Conservation (phyloP, 257 asterid genomes). For the Scutellaria galericulata region DNA sequence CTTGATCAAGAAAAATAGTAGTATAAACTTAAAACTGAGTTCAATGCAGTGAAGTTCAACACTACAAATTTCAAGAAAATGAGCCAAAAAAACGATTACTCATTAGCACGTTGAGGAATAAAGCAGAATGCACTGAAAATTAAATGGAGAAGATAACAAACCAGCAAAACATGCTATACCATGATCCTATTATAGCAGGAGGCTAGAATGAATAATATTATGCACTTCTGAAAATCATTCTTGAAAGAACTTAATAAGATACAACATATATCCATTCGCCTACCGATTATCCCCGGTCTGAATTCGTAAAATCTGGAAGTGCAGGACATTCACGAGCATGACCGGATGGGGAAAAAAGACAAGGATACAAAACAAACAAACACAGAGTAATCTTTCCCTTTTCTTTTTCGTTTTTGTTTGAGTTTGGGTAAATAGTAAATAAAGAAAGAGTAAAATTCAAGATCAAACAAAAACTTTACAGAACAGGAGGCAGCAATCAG, state of each 20-base stretch:
- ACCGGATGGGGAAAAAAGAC: not conserved
- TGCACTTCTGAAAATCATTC: constrained; percentile 41
- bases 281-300: not conserved
- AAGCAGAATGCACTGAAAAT: not conserved
- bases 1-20: too few relatives aligned
- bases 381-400: not conserved
- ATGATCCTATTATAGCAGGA: constrained; percentile 5
- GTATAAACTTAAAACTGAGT: too few relatives aligned
- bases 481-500: constrained; percentile 33
- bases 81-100: too few relatives aligned
- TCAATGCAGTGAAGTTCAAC: too few relatives aligned
- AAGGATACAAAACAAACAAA: constrained; percentile 19
- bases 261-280: constrained; percentile 37
- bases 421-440: not conserved
- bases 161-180: constrained; percentile 34
- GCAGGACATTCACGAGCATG: constrained; percentile 27
- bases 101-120: not conserved
- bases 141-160: not conserved
- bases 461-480: constrained; percentile 46
- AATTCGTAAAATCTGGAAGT: not conserved
- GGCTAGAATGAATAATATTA: constrained; percentile 25
- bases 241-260: constrained; percentile 31
- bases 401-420: too few relatives aligned
- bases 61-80: too few relatives aligned
- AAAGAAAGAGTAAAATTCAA: not conserved